phyloP scores from a whole-genome alignment of 1,284 basidiomycete species.

The Rhodofomes roseus region DNA sequence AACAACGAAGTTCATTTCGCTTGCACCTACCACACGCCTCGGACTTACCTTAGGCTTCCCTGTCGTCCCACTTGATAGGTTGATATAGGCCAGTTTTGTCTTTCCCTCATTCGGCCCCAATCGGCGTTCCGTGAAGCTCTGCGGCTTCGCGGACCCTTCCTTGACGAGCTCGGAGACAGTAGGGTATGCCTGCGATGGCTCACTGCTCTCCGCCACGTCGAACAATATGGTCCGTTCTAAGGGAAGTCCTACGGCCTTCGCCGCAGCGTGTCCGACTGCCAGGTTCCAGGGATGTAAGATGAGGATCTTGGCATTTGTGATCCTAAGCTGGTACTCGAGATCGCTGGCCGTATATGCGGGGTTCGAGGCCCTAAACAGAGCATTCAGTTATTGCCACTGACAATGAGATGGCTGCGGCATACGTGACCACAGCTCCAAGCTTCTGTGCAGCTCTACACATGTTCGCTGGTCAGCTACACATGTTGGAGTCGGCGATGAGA shows the following conservation, averaged over 20 bases:
- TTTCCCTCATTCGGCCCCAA: conserved; percentile 62
- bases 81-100: conserved; percentile 69
- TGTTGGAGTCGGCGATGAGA: neutral
- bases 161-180: conserved; percentile 54
- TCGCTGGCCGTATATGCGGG: conserved; percentile 69
- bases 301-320: conserved; percentile 52
- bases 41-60: conserved; percentile 69
- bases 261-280: conserved; percentile 46
- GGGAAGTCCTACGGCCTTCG: conserved; percentile 49
- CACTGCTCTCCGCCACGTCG: conserved; percentile 21
- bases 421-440: conserved; percentile 64
- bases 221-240: conserved; percentile 54
- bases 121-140: conserved; percentile 44
- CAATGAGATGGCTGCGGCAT: conserved; percentile 18
- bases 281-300: conserved; percentile 55
- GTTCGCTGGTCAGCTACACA: neutral
- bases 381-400: neutral
- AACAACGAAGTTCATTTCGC: neutral
- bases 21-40: neutral
- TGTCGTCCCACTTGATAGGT: conserved; percentile 82
- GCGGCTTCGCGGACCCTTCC: conserved; percentile 43
- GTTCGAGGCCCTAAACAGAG: conserved; percentile 47
- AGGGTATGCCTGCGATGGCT: conserved; percentile 7
- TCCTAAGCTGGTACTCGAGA: conserved; percentile 56
- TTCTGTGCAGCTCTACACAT: conserved; percentile 56